Base-by-base conservation (phyloP, 768 basidiomycete genomes). In the Tricholoma matsutake region DNA sequence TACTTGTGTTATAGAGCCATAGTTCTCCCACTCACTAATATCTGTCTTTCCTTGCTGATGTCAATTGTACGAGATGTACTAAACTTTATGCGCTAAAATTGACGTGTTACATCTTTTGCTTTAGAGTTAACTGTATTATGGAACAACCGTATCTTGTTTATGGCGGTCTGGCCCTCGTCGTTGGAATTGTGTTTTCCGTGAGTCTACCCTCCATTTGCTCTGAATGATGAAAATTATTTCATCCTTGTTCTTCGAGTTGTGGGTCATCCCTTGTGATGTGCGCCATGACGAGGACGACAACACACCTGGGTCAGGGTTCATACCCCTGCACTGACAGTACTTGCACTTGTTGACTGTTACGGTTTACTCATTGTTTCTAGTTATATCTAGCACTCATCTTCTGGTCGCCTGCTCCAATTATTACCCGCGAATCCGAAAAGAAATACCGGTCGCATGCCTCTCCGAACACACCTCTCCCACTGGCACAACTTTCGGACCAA, bases 221-320 rank as follows among this genome's bases (percentile, higher is more conserved):
- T 53, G 16, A 20, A 68, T 75, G 90, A 91, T 90, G 87, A 77
- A 65, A 53, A 77, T 79, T 77, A 59, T 73, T 83, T 91, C 91
- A 93, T 93, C 91, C 91, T 93, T 93, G 91, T 93, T 92, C 91
- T 92, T 89, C 79, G 91, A 92, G 87, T 79, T 70, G 67, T 75
- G 86, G 86, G 91, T 80, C 74, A 64, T 76, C 67, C 67, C 61
- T 55, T 66, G 63, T 68, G 72, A 61, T 71, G 71, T 70, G 81
- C 89, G 90, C 83, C 79, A 77, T 70, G 77, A 76, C 81, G 73
- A 82, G 66, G 91, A 89, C 86, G 91, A 89, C 69, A 79, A 89
- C 69, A 79, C 61, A 61, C 60, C 62, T 68, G 78, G 87, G 83
- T 82, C 78, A 73, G 79, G 81, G 75, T 69, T 64, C 60, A 60